Base-by-base conservation (phyloP, 2,329 filamentous ascomycete species). In the Penicillium capsulatum region DNA sequence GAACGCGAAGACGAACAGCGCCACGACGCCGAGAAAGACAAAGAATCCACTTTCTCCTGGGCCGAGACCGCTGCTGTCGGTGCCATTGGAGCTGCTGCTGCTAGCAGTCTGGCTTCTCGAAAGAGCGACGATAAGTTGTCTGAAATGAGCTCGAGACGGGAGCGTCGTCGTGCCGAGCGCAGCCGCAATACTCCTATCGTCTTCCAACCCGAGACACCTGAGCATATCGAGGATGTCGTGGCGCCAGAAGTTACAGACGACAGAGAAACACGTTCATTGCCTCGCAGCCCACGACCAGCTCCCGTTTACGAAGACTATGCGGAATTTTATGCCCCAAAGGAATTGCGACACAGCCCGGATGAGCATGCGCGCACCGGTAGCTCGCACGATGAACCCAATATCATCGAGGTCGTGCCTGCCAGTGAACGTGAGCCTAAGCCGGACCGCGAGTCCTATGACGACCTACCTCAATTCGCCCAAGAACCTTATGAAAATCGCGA, bases 51-150 rank as follows among this genome's bases (percentile, higher is more conserved):
- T 2, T 54, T 52, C 14, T 60, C 61, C 7, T 62, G 60, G 59
- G 54, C 57, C 34, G 56, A 53, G 16, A 54, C 60, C 34, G 72
- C 72, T n/a, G 65, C 72, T 10, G 71, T 71, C 19, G 75, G 71
- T 16, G 72, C 72, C 7, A 62, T 74, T 14, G 73, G 73, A 10
- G 73, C 71, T 28, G 66, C 66, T 16, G 64, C 71, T 27, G 70
- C 67, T 31, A 65, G 72, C 34, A 65, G 68, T 11, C 64, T 70
- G 9, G 59, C 38, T 3, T 48, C 55, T 29, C 58, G 56, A 29
- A 52, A 52, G 34, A 41, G 40, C 4, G 51, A 62, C 17, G 60
- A 63, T 20, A 55, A 54, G 26, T 41, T 45, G 4, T 61, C 53
- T 20, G 59, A 60, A 50, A 49, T 49, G 26, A 63, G 19, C 19